These are phyloP conservation scores for Beauveria brongniartii DNA, from an alignment of 2,329 filamentous ascomycete genomes.

Conservation along the genomic window DNA sequence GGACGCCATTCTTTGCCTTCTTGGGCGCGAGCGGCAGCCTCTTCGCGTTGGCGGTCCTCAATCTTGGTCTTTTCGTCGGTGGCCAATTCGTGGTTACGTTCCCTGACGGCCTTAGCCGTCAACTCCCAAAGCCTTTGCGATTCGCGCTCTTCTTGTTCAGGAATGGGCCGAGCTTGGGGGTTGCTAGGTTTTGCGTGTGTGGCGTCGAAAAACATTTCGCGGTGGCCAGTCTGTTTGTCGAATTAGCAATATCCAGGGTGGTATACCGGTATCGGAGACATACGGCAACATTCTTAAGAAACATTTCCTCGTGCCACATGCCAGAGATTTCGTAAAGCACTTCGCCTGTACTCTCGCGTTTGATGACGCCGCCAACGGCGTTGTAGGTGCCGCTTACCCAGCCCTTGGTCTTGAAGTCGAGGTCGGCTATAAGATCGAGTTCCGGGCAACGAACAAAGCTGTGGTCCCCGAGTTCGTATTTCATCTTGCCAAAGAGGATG, in stretches of 20 bases:
- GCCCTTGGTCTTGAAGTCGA: slow-evolving; percentile 98
- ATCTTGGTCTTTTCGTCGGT: slow-evolving; percentile 96
- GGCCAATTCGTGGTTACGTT: slow-evolving; percentile 77
- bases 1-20: slow-evolving; percentile 83
- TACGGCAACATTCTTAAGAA: slow-evolving; percentile 73
- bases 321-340: slow-evolving; percentile 86
- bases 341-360: slow-evolving; percentile 79
- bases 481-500: slow-evolving; percentile 98
- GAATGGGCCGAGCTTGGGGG: slow-evolving; percentile 65
- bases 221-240: slow-evolving; percentile 66
- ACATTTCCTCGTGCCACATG: slow-evolving; percentile 92
- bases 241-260: not conserved
- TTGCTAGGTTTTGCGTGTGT: slow-evolving; percentile 66
- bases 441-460: slow-evolving; percentile 90
- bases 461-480: slow-evolving; percentile 95
- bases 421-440: slow-evolving; percentile 74
- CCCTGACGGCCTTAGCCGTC: slow-evolving; percentile 73
- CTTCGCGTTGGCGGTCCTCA: slow-evolving; percentile 84
- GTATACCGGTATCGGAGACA: not conserved
- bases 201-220: slow-evolving; percentile 84
- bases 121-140: slow-evolving; percentile 81
- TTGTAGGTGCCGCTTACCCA: slow-evolving; percentile 97
- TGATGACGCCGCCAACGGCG: slow-evolving; percentile 86
- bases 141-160: slow-evolving; percentile 83
- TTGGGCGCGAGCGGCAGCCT: slow-evolving; percentile 71